Evolutionary conservation across 148 eudicot genomes (phyloP).

Genomic region (Talinum fruticosum): DNA sequence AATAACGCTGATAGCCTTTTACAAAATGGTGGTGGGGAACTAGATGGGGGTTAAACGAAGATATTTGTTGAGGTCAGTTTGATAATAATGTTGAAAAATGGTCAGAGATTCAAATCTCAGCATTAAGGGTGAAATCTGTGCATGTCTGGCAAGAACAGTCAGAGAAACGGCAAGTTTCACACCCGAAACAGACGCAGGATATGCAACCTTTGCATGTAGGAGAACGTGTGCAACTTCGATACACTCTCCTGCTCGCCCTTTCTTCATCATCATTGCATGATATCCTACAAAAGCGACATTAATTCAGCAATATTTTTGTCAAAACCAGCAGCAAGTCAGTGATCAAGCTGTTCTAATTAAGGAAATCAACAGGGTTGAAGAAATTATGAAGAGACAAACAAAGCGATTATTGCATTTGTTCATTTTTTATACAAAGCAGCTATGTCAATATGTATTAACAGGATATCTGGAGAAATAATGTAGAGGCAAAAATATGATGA

Average conservation of each 20-base stretch:
- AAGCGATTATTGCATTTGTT: too few species aligned
- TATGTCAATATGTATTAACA: too few species aligned
- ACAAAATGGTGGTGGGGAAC: not conserved
- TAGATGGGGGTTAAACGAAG: not conserved
- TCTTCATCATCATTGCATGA: conserved; percentile 63
- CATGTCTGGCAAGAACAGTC: conserved; percentile 67
- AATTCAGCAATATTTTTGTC: not conserved
- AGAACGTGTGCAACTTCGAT: conserved; percentile 51
- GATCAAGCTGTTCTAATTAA: too few species aligned
- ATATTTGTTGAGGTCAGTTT: not conserved
- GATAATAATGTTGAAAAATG: not conserved
- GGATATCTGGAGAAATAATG: not conserved
- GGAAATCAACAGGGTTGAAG: too few species aligned
- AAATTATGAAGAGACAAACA: too few species aligned
- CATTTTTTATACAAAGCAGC: too few species aligned
- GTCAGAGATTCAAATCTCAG: conserved; percentile 11
- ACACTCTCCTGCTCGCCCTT: conserved; percentile 55
- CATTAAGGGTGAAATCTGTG: conserved; percentile 54
- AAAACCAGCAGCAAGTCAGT: not conserved
- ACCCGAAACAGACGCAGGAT: conserved; percentile 74
- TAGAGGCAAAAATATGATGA: not conserved
- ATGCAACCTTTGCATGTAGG: conserved; percentile 67
- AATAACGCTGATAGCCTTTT: not conserved
- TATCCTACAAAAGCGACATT: conserved; percentile 29
- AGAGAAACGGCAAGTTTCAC: conserved; percentile 60